Conservation (phyloP, 2,329 filamentous ascomycete genomes). For the Colletotrichum shisoi region DNA sequence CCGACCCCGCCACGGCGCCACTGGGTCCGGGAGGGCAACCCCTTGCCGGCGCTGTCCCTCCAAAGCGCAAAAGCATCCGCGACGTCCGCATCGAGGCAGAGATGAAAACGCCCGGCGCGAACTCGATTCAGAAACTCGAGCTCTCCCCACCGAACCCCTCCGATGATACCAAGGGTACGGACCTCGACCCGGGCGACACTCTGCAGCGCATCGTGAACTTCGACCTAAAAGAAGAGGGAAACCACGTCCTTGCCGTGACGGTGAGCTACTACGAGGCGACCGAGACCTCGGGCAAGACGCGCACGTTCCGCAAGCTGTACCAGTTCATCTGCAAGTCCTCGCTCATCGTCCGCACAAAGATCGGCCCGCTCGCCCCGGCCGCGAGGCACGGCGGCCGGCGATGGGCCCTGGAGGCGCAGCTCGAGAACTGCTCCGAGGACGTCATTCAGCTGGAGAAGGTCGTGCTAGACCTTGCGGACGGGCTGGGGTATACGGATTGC, state of each 20-base stretch:
- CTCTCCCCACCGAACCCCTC: conserved; percentile 56
- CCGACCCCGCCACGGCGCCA: conserved; percentile 41
- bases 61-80: conserved; percentile 63
- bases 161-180: conserved; percentile 47
- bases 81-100: conserved; percentile 87
- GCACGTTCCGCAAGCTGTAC: conserved; percentile 94
- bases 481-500: conserved; percentile 61
- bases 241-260: conserved; percentile 90
- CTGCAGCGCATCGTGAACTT: conserved; percentile 84
- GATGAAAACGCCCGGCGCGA: conserved; percentile 85
- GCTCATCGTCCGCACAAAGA: conserved; percentile 89
- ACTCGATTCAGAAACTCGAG: conserved; percentile 68
- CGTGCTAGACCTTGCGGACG: conserved; percentile 61
- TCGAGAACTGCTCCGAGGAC: conserved; percentile 92
- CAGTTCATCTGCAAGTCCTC: conserved; percentile 94
- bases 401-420: conserved; percentile 89
- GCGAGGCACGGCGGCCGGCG: conserved; percentile 50
- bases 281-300: conserved; percentile 72
- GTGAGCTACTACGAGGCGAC: conserved; percentile 91
- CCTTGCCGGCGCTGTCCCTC: neutral
- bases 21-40: conserved; percentile 12
- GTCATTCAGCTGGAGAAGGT: conserved; percentile 78
- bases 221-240: conserved; percentile 91
- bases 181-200: conserved; percentile 70
- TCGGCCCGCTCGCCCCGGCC: conserved; percentile 65